phyloP scores from a whole-genome alignment of 768 basidiomycete genomes.

The Auricularia sp. region DNA sequence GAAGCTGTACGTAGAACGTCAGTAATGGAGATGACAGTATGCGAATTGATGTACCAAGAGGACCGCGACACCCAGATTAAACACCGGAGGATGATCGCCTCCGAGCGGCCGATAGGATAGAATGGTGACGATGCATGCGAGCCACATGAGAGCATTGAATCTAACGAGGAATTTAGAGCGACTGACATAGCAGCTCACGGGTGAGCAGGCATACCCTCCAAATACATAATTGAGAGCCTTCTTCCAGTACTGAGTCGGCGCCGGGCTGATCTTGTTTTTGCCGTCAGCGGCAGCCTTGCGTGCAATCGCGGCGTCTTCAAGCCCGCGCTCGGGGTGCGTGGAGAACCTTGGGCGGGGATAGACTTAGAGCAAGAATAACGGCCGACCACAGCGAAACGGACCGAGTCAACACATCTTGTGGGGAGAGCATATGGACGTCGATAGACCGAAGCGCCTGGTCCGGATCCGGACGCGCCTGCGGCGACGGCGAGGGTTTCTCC shows the following conservation, averaged over 20 bases:
- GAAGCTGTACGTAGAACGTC: slow-evolving; percentile 20
- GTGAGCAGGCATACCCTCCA: slow-evolving; percentile 25
- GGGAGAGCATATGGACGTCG: slow-evolving; percentile 36
- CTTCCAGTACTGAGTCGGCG: slow-evolving; percentile 36
- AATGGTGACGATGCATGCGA: slow-evolving; percentile 40
- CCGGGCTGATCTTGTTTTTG: slow-evolving; percentile 41
- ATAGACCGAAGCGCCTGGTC: slow-evolving; percentile 33
- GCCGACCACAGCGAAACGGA: not conserved
- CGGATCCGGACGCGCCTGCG: slow-evolving; percentile 18
- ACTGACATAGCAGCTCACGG: no score
- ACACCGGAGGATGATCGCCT: slow-evolving; percentile 38
- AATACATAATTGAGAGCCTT: slow-evolving; percentile 46
- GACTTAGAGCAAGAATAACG: not conserved
- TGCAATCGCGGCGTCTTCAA: slow-evolving; percentile 35
- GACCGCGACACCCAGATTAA: slow-evolving; percentile 53
- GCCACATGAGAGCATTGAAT: slow-evolving; percentile 48
- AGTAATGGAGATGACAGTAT: slow-evolving; percentile 13
- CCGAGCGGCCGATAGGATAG: slow-evolving; percentile 52
- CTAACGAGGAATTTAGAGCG: not conserved
- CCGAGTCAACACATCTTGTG: slow-evolving; percentile 34
- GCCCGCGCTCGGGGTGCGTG: slow-evolving; percentile 33
- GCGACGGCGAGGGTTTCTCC: not conserved
- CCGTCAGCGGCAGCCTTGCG: slow-evolving; percentile 31
- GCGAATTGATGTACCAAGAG: slow-evolving; percentile 35
- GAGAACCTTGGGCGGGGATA: slow-evolving; percentile 19